Evolutionary conservation across 2,329 filamentous ascomycete species (phyloP).

Genomic region (Verticillium tricorpus): DNA sequence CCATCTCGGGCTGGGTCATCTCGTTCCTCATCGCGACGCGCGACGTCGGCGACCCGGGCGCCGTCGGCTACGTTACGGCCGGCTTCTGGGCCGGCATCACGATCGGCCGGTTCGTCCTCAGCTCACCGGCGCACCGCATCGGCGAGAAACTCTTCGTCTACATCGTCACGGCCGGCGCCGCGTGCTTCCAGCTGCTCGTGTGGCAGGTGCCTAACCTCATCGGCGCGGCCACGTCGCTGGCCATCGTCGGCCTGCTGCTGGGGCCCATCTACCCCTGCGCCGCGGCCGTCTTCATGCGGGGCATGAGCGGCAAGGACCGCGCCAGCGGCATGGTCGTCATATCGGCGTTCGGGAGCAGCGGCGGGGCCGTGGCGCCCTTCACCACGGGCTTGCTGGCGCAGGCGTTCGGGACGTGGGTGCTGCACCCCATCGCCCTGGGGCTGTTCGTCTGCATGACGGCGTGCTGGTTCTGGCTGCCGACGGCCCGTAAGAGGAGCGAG

Average conservation of each 20-base stretch:
- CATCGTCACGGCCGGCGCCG: constrained; percentile 53
- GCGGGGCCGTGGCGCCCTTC: constrained; percentile 64
- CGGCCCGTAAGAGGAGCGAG: constrained; percentile 54
- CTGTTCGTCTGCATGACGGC: constrained; percentile 61
- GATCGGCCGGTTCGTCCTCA: constrained; percentile 67
- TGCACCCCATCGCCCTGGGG: constrained; percentile 63
- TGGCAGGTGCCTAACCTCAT: constrained; percentile 76
- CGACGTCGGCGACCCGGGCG: constrained; percentile 57
- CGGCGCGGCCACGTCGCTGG: constrained; percentile 61
- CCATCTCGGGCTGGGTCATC: constrained; percentile 82
- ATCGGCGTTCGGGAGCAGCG: constrained; percentile 63
- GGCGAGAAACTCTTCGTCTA: constrained; percentile 70
- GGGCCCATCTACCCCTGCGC: constrained; percentile 78
- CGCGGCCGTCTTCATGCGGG: constrained; percentile 56
- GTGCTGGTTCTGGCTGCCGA: constrained; percentile 60
- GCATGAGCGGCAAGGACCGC: constrained; percentile 55
- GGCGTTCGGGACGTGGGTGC: constrained; percentile 56
- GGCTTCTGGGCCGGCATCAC: constrained; percentile 72
- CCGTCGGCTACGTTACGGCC: constrained; percentile 76
- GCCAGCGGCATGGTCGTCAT: constrained; percentile 64
- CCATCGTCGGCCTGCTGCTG: constrained; percentile 68
- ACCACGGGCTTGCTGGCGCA: constrained; percentile 61
- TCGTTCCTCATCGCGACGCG: constrained; percentile 75
- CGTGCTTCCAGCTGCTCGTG: constrained; percentile 68
- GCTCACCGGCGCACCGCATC: constrained; percentile 58